Evolutionary conservation across 352 stramenopile species (phyloP).

Genomic region (Globisporangium paroecandrum): DNA sequence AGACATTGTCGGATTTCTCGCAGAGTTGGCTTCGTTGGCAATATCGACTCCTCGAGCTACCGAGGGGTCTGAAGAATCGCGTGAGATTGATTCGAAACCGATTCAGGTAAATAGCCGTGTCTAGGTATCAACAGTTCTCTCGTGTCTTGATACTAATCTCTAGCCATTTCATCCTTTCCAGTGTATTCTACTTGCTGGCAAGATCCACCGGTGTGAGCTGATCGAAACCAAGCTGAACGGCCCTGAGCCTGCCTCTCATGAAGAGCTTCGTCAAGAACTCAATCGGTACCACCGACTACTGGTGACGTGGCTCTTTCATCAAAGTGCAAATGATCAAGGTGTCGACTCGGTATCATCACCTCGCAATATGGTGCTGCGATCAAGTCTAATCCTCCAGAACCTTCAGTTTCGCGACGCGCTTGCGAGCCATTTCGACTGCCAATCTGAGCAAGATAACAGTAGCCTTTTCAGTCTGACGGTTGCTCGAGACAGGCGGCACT

Average conservation of each 20-base stretch:
- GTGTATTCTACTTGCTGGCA: slow-evolving; percentile 48
- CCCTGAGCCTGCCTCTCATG: neutral
- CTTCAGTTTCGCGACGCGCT: slow-evolving; percentile 56
- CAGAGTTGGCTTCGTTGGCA: slow-evolving; percentile 9
- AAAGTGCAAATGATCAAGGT: too few species aligned
- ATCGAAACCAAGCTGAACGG: slow-evolving; percentile 24
- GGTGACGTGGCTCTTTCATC: slow-evolving; percentile 5
- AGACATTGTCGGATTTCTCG: slow-evolving; percentile 30
- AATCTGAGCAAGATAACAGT: neutral
- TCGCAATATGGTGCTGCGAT: slow-evolving; percentile 25
- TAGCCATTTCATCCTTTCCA: neutral
- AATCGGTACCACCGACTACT: neutral
- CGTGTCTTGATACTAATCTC: neutral
- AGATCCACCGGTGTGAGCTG: slow-evolving; percentile 38
- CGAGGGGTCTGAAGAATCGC: neutral
- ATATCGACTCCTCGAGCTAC: neutral
- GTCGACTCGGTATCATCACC: neutral
- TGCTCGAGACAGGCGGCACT: neutral
- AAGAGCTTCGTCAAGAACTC: slow-evolving; percentile 8
- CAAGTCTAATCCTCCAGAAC: slow-evolving; percentile 41
- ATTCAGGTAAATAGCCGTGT: slow-evolving; percentile 25
- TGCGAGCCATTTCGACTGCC: slow-evolving; percentile 23
- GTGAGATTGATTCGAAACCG: slow-evolving; percentile 17
- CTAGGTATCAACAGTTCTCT: neutral
- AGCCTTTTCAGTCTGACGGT: neutral